Base-by-base conservation (phyloP, 768 basidiomycete species). In the Myochromella boudieri region DNA sequence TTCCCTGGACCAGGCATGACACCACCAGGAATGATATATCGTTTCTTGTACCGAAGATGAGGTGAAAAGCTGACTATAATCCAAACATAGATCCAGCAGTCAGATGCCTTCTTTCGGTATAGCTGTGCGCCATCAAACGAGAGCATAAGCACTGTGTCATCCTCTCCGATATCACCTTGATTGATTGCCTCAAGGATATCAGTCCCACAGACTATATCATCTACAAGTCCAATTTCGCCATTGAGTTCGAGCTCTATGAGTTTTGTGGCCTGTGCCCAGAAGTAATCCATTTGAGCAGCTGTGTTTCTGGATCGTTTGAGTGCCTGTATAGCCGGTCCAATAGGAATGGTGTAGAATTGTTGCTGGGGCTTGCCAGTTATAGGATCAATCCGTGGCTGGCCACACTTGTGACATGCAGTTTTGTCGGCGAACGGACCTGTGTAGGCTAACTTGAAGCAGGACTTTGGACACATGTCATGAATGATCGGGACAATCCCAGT, bases 91-190 rank as follows among this genome's bases (percentile, higher is more conserved):
- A 56, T 51, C 49, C 51, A 56, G 36, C 55, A 56, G 27, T 56
- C 51, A 0, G 49, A 55, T 2, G 4, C 17, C 48, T 68, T 69
- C 47, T 56, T 60, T 0, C 46, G 48, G 36, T 65, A 67, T 6
- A 71, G 53, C 36, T 71, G 70, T 0, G 59, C 60, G 0, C 70
- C 62, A 22, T 72, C 60, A 6, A 67, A 49, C 0, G 63, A 70
- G 0, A 66, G 31, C 47, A 67, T 60, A 1, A 71, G 37, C 0
- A 67, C 52, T 0, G 55, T 60, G 24, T 70, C 57, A 12, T 54
- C 12, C 2, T 46, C 6, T 9, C 17, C 3, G 6, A 52, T 49
- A 40, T 43, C 27, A 2, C 46, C 49, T 18, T 12, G 14, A n/a
- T 47, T 9, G 11, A 49, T 33, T 9, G 37, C 48, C 1, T 28